Evolutionary conservation across 495 filamentous ascomycete genomes (phyloP).

Genomic region (Penicillium soppii): DNA sequence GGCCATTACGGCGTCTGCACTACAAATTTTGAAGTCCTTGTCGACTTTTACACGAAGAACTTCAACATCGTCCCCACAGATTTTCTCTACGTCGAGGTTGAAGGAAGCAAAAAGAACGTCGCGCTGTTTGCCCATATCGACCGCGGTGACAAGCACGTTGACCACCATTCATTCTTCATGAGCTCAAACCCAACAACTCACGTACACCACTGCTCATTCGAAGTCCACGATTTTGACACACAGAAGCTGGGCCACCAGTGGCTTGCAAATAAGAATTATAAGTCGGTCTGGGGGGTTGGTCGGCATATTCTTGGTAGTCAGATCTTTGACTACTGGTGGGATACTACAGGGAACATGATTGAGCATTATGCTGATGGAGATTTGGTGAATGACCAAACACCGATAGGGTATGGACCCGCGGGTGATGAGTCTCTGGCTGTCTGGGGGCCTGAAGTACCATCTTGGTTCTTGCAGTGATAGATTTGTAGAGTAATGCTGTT

Average conservation of each 20-base stretch:
- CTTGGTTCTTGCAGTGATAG: constrained; percentile 1
- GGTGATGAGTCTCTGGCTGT: background rate
- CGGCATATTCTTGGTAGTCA: constrained; percentile 72
- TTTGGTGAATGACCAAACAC: constrained; percentile 58
- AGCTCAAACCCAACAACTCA: constrained; percentile 52
- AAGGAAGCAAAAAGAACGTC: constrained; percentile 42
- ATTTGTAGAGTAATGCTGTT: no score
- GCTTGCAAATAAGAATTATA: constrained; percentile 62
- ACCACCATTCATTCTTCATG: constrained; percentile 77
- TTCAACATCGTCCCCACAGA: constrained; percentile 66
- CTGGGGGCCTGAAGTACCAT: background rate
- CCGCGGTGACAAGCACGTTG: constrained; percentile 56
- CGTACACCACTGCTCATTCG: constrained; percentile 72
- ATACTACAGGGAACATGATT: constrained; percentile 60
- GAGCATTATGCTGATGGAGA: constrained; percentile 75
- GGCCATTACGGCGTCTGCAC: constrained; percentile 71
- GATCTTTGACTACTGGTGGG: constrained; percentile 78
- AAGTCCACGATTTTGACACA: constrained; percentile 75
- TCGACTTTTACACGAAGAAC: constrained; percentile 61
- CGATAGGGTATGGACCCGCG: constrained; percentile 23
- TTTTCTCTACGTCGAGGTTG: constrained; percentile 27
- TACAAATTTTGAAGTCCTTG: constrained; percentile 53
- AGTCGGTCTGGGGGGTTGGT: constrained; percentile 72
- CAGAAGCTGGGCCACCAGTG: constrained; percentile 73
- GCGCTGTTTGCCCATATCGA: constrained; percentile 66